Percentiles rank a stretch among this genome's conserved stretches.
phyloP scores from a whole-genome alignment of 139 green algal genomes.

The Volvox reticuliferus region DNA sequence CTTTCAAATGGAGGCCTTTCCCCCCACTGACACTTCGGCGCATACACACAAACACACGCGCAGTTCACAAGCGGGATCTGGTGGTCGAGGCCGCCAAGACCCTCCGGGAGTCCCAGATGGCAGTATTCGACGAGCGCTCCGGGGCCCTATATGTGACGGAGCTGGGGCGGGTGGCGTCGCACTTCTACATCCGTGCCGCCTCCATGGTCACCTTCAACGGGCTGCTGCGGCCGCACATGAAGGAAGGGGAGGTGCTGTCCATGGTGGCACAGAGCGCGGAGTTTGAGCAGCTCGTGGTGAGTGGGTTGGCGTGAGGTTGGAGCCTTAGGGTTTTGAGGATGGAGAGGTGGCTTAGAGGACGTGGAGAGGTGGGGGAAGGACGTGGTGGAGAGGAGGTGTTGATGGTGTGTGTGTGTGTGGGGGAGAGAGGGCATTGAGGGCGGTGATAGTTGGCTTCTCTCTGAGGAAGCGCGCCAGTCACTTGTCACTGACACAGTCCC shows the following conservation, averaged over 20 bases:
- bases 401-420: background rate
- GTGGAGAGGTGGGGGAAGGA: background rate
- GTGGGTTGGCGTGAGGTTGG: background rate
- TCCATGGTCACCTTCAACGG: slow-evolving; percentile 91
- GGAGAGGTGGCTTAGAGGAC: slow-evolving; percentile 43
- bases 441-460: too few relatives aligned
- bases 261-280: slow-evolving; percentile 91
- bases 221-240: slow-evolving; percentile 88
- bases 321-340: background rate
- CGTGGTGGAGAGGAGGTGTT: background rate
- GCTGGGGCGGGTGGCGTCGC: slow-evolving; percentile 91
- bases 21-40: background rate
- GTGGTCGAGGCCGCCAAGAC: slow-evolving; percentile 63
- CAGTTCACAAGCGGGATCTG: slow-evolving; percentile 69
- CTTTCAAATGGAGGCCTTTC: background rate
- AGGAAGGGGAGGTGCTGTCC: slow-evolving; percentile 80
- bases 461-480: too few relatives aligned
- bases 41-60: background rate
- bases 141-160: slow-evolving; percentile 95
- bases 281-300: slow-evolving; percentile 95
- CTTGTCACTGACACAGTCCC: too few relatives aligned
- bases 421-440: background rate
- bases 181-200: slow-evolving; percentile 90
- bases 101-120: slow-evolving; percentile 75
- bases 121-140: slow-evolving; percentile 88